A percentile compares a stretch with the other conserved stretches of the same genome.
Evolutionary conservation across 257 asterid genomes (phyloP).

Genomic region (Primulina tabacum): DNA sequence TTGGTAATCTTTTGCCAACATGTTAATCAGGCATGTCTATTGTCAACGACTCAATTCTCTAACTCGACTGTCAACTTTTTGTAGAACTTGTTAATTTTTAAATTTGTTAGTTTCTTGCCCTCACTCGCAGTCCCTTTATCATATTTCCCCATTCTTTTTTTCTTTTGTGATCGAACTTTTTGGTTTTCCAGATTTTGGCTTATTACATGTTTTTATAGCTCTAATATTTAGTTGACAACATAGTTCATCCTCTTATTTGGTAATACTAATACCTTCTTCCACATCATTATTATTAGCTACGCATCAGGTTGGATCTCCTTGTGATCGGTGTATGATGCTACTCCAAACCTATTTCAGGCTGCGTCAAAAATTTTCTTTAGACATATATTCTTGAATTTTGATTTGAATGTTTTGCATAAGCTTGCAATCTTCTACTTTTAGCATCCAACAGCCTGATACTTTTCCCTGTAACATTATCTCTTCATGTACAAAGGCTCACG

Average conservation of each 20-base stretch:
- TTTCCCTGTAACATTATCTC: neutral
- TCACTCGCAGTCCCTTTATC: neutral
- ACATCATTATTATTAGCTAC: neutral
- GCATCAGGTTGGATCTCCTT: neutral
- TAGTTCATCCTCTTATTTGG: neutral
- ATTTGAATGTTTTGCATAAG: conserved; percentile 8
- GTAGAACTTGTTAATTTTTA: neutral
- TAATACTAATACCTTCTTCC: neutral
- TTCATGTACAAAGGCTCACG: conserved; percentile 7
- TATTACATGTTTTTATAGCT: neutral
- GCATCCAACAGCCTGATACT: conserved; percentile 4
- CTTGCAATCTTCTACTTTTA: conserved; percentile 18
- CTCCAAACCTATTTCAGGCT: conserved; percentile 3
- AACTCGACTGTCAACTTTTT: neutral
- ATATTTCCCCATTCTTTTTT: neutral
- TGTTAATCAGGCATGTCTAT: neutral
- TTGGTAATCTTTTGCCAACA: neutral
- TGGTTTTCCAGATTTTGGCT: neutral
- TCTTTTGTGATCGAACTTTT: neutral
- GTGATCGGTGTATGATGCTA: neutral
- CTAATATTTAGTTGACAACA: neutral
- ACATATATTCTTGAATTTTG: neutral
- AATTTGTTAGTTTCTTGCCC: neutral
- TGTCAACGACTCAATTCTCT: neutral
- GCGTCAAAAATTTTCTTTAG: neutral